These are phyloP conservation scores for Aureobasidium lini DNA, from an alignment of 2,329 filamentous ascomycete genomes.

Conservation along the genomic window DNA sequence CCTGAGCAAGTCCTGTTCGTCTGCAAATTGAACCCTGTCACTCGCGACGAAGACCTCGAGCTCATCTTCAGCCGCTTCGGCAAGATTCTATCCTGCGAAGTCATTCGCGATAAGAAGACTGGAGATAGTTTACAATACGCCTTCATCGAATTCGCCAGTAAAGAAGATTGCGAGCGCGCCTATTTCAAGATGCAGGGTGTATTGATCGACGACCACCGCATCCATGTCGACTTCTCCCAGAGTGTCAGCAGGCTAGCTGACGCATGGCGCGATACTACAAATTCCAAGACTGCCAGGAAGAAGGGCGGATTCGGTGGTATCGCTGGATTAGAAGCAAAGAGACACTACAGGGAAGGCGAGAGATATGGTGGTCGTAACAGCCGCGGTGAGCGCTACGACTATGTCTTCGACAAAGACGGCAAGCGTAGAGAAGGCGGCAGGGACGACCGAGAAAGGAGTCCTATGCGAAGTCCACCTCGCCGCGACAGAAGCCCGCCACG, in stretches of 20 bases:
- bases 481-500: conserved; percentile 8
- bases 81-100: conserved; percentile 88
- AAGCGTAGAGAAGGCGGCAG: conserved; percentile 16
- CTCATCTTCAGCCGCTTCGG: conserved; percentile 97
- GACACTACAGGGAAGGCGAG: conserved; percentile 65
- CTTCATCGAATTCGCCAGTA: conserved; percentile 93
- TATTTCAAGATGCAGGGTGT: conserved; percentile 99
- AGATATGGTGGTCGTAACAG: conserved; percentile 34
- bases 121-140: conserved; percentile 95
- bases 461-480: conserved; percentile 19
- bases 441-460: conserved; percentile 20
- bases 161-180: conserved; percentile 84
- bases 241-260: conserved; percentile 82
- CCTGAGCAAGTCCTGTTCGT: conserved; percentile 97
- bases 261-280: conserved; percentile 79
- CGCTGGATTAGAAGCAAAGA: conserved; percentile 76
- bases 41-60: conserved; percentile 86
- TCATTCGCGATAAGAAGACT: conserved; percentile 88
- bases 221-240: conserved; percentile 98
- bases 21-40: conserved; percentile 96
- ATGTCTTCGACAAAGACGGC: conserved; percentile 68
- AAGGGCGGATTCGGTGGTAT: conserved; percentile 87
- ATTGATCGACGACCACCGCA: conserved; percentile 91
- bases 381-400: conserved; percentile 51
- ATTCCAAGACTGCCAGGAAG: conserved; percentile 62